Conservation (phyloP, 495 filamentous ascomycete genomes). For the Trichoderma reesei region DNA sequence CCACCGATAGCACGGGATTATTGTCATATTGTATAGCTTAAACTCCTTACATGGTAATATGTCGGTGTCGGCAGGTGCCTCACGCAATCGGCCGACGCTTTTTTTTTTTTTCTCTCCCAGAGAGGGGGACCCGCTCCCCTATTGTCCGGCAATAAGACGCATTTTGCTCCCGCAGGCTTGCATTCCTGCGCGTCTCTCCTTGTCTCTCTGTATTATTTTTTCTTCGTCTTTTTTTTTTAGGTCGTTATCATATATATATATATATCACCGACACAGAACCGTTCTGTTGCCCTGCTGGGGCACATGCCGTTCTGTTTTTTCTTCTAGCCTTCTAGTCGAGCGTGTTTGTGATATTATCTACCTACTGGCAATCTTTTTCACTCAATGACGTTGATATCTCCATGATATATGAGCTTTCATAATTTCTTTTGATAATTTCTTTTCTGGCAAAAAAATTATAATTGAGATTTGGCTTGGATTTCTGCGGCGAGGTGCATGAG, state of each 20-base stretch:
- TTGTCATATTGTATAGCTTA: background rate
- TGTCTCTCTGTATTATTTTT: no score
- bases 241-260: no score
- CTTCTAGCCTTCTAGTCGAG: background rate
- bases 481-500: background rate
- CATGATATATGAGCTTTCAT: no score
- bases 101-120: no score
- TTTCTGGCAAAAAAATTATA: background rate
- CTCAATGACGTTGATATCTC: no score
- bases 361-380: no score
- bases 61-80: background rate
- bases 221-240: no score
- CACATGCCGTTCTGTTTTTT: background rate
- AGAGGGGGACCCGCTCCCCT: background rate
- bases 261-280: background rate
- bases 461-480: background rate
- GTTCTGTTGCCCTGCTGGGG: background rate
- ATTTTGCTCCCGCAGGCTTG: background rate
- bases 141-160: constrained; percentile 2
- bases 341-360: no score
- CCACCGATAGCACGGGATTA: background rate
- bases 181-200: constrained; percentile 5
- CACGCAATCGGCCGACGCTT: background rate
- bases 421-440: no score
- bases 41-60: background rate